Conservation (phyloP, 768 basidiomycete species). For the Pleurotus tuber-regium region DNA sequence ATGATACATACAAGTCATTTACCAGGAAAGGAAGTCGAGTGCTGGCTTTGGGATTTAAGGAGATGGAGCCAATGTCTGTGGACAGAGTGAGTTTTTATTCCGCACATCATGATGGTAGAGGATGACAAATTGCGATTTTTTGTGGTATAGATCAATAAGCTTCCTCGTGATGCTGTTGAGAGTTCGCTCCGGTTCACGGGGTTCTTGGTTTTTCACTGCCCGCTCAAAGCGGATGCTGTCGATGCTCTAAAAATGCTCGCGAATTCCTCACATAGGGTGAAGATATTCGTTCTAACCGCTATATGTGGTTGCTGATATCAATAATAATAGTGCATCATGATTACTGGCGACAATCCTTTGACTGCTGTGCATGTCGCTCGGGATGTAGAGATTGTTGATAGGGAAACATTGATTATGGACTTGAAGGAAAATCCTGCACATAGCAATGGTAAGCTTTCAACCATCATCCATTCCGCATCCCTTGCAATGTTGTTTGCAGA, state of each 20-base stretch:
- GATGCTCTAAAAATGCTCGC: conserved; percentile 90
- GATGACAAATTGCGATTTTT: too few relatives aligned
- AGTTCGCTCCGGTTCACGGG: conserved; percentile 81
- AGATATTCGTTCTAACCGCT: too few relatives aligned
- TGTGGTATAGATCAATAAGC: conserved; percentile 74
- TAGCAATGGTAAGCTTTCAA: conserved; percentile 54
- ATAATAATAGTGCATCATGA: conserved; percentile 97
- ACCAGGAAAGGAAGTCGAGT: conserved; percentile 93
- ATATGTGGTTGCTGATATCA: too few relatives aligned
- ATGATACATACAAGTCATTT: conserved; percentile 93
- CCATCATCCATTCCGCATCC: too few relatives aligned
- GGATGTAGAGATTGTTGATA: conserved; percentile 96
- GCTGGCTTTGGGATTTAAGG: conserved; percentile 86
- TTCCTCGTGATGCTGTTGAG: conserved; percentile 82
- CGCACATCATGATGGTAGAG: too few relatives aligned
- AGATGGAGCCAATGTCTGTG: conserved; percentile 63
- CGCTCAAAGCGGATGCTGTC: conserved; percentile 91
- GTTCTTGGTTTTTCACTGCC: conserved; percentile 98
- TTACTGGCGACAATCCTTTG: conserved; percentile 97
- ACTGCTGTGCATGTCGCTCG: conserved; percentile 95
- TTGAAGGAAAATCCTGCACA: conserved; percentile 74
- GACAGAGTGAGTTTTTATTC: conserved; percentile 61
- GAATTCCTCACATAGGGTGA: conserved; percentile 95
- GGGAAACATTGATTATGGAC: conserved; percentile 92
- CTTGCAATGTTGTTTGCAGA: conserved; percentile 41